Evolutionary conservation across 1,139 yeast genomes (phyloP), one percentile per base, ranked within the genome.

Genomic region (Taphrina deformans): DNA sequence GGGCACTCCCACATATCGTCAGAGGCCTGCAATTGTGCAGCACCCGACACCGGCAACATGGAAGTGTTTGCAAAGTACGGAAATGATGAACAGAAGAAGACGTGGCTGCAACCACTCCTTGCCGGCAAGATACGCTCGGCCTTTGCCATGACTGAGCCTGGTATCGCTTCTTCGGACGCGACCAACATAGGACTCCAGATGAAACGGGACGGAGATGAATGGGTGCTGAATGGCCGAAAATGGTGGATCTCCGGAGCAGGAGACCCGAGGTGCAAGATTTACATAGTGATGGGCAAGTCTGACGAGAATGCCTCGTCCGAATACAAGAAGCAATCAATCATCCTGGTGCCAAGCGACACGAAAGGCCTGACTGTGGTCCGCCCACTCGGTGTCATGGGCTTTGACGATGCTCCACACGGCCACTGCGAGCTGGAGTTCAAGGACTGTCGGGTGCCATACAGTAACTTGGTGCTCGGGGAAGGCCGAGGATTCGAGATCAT

Each of bases 171-270:
- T 0, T 85, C 89, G 3, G 86, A 86, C 72, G 89, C 89, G 1
- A 79, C 86, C 70, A 86, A 85, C 74, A 85, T 86, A 67, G 79
- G 85, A 9, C 76, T 83, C 40, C 75, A 79, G 38, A 86, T 87
- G 53, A 69, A 69, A 33, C 72, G 72, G 27, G 82, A 83, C 56
- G 76, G 76, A 5, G 84, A 84, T 2, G 79, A 83, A 69, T 84
- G 80, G 70, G 84, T 85, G 2, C 71, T 86, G 56, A 84, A 83
- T 69, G 91, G 91, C 10, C 80, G 84, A 69, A 86, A 86, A 73
- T 86, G 90, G 90, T 86, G 86, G 81, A 87, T 88, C 1, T 83
- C 88, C 0, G 89, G 89, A 31, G 89, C 89, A 41, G 89, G 88
- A 23, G 89, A 86, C 73, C 89, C 89, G 26, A 79, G 87, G 66